These are phyloP conservation scores for Aspergillus piperis DNA, from an alignment of 2,329 filamentous ascomycete genomes.

Conservation along the genomic window DNA sequence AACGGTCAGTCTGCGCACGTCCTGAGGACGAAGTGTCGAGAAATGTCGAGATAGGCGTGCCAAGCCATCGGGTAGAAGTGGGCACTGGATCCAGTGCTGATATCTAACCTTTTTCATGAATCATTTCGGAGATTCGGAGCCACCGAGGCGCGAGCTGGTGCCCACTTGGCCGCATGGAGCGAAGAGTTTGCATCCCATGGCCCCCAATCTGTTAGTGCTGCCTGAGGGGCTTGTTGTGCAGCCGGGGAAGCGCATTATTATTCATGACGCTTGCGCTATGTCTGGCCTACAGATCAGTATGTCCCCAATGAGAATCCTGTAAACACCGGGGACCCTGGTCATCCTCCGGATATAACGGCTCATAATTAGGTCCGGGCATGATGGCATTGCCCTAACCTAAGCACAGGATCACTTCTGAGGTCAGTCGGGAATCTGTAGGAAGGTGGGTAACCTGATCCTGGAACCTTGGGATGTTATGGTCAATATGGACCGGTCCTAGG, in stretches of 20 bases:
- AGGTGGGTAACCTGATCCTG: not conserved
- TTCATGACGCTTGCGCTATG: not conserved
- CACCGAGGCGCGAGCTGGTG: not conserved
- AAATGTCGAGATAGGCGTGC: not conserved
- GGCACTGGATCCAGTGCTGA: not conserved
- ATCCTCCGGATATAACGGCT: not conserved
- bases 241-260: not conserved
- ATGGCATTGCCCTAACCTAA: too few species aligned
- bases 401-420: not conserved
- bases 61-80: conserved; percentile 1
- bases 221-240: not conserved
- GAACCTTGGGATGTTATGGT: not conserved
- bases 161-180: not conserved
- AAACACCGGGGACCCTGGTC: not conserved
- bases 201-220: not conserved
- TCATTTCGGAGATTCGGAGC: not conserved
- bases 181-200: not conserved
- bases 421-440: not conserved
- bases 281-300: not conserved
- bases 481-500: not conserved
- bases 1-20: too few species aligned
- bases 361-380: not conserved
- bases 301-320: not conserved
- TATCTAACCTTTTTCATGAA: not conserved
- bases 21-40: not conserved